phyloP scores from a whole-genome alignment of 495 filamentous ascomycete species.

The Xylaria flabelliformis region DNA sequence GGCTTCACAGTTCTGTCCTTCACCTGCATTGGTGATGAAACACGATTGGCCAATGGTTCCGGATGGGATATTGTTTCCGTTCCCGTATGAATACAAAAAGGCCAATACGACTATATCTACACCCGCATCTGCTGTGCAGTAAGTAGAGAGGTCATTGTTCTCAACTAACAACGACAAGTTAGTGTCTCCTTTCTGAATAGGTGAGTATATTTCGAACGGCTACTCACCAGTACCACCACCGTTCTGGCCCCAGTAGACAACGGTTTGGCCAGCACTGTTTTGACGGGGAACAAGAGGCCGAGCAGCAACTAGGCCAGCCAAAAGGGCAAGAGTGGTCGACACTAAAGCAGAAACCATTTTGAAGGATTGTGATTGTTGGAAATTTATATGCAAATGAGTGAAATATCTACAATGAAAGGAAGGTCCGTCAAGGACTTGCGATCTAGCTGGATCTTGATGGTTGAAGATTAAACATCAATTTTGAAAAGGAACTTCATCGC shows the following conservation, averaged over 20 bases:
- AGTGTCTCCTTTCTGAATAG: neutral
- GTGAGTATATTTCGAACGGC: neutral
- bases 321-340: slow-evolving; percentile 15
- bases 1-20: slow-evolving; percentile 51
- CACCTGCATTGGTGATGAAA: slow-evolving; percentile 40
- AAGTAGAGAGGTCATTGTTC: slow-evolving; percentile 50
- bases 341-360: slow-evolving; percentile 25
- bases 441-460: slow-evolving; percentile 24
- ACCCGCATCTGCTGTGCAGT: slow-evolving; percentile 46
- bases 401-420: slow-evolving; percentile 25
- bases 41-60: slow-evolving; percentile 50
- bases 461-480: neutral
- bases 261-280: slow-evolving; percentile 32
- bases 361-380: slow-evolving; percentile 12
- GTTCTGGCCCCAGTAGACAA: slow-evolving; percentile 56
- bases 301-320: slow-evolving; percentile 22
- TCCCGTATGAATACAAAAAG: slow-evolving; percentile 55
- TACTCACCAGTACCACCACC: slow-evolving; percentile 42
- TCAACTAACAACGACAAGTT: slow-evolving; percentile 33
- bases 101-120: slow-evolving; percentile 61
- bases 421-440: slow-evolving; percentile 29
- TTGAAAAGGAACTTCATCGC: slow-evolving; percentile 11
- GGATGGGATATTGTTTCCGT: slow-evolving; percentile 43
- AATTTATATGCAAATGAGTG: slow-evolving; percentile 19
- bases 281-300: slow-evolving; percentile 23